A percentile compares a stretch with the other conserved stretches of the same genome.
phyloP scores from a whole-genome alignment of 345 rosid genomes.

The Mallotus nudiflorus region DNA sequence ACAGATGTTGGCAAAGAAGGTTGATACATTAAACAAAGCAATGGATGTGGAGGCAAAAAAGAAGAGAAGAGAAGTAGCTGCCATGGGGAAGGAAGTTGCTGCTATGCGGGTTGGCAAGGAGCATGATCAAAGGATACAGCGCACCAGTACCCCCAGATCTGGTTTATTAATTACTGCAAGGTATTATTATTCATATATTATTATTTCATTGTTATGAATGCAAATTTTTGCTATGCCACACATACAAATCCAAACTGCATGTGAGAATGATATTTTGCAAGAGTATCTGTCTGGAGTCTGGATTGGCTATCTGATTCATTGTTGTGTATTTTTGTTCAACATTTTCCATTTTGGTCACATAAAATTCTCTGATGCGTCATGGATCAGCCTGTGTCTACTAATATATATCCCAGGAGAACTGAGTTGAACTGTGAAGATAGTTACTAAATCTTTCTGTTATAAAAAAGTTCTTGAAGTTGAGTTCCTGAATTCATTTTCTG shows the following conservation, averaged over 20 bases:
- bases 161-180: slow-evolving; percentile 34
- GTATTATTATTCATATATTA: slow-evolving; percentile 12
- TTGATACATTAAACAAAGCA: slow-evolving; percentile 43
- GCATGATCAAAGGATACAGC: slow-evolving; percentile 30
- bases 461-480: neutral
- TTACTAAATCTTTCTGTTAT: neutral
- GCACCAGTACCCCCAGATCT: slow-evolving; percentile 40
- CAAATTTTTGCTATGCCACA: neutral
- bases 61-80: slow-evolving; percentile 47
- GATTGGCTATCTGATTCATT: neutral
- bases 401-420: too few relatives aligned
- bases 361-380: too few relatives aligned
- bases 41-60: slow-evolving; percentile 49
- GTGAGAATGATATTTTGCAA: neutral
- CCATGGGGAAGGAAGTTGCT: slow-evolving; percentile 46
- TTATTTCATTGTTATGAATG: neutral
- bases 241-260: neutral
- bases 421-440: neutral
- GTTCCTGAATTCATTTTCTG: too few relatives aligned
- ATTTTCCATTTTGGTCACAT: too few relatives aligned
- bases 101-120: slow-evolving; percentile 38
- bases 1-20: slow-evolving; percentile 52
- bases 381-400: too few relatives aligned
- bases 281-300: neutral
- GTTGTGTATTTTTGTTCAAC: neutral